phyloP scores from a whole-genome alignment of 2,329 filamentous ascomycete genomes.

The Beauveria sp. region DNA sequence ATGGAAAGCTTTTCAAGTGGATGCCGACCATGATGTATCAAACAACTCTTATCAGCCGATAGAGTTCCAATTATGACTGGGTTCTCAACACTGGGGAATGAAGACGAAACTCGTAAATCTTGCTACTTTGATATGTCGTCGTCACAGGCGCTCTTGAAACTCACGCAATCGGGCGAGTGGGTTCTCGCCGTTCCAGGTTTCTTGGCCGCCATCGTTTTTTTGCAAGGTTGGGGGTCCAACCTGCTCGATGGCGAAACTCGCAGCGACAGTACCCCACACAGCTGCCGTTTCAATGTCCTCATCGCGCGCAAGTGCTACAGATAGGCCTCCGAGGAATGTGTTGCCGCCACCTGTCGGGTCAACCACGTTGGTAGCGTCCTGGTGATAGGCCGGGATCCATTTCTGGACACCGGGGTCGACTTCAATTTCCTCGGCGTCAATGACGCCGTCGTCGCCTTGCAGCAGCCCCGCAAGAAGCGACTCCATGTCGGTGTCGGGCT shows the following conservation, averaged over 20 bases:
- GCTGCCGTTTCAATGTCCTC: constrained; percentile 61
- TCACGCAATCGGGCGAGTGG: constrained; percentile 46
- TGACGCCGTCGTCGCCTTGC: constrained; percentile 43
- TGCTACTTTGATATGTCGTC: neutral
- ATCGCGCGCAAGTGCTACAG: constrained; percentile 52
- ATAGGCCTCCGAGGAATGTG: constrained; percentile 64
- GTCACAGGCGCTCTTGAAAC: constrained; percentile 36
- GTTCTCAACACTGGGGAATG: neutral
- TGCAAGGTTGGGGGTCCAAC: constrained; percentile 67
- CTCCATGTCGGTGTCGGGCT: constrained; percentile 55
- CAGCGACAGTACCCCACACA: constrained; percentile 71
- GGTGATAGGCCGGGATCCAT: constrained; percentile 76
- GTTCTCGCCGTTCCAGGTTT: constrained; percentile 54
- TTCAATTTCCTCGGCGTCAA: constrained; percentile 51
- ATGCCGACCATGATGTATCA: constrained; percentile 7
- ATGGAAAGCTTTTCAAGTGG: constrained; percentile 7
- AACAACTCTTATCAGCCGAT: constrained; percentile 3
- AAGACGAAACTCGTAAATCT: neutral
- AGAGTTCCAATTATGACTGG: neutral
- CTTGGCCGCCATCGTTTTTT: constrained; percentile 34
- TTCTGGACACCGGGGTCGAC: constrained; percentile 57
- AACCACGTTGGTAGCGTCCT: constrained; percentile 49
- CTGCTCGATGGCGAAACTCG: constrained; percentile 92
- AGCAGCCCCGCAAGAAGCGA: constrained; percentile 52
- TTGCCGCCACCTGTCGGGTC: constrained; percentile 95